Conservation (phyloP, 2,329 filamentous ascomycete genomes). For the Fusarium armeniacum region DNA sequence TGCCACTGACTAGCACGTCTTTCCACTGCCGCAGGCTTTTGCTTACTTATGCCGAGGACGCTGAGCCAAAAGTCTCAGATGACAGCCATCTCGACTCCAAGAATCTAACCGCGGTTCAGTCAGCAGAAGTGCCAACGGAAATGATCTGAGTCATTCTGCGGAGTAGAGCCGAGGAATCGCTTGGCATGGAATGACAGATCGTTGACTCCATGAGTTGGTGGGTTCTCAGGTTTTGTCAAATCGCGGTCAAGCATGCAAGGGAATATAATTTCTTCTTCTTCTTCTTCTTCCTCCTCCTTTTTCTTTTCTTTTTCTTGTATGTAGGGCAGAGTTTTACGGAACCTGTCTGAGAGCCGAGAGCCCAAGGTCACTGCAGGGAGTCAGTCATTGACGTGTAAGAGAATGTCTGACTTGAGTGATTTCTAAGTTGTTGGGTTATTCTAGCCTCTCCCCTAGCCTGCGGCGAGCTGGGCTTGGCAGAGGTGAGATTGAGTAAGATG, state of each 20-base stretch:
- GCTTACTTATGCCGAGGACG: slow-evolving; percentile 21
- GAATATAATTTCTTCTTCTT: not conserved
- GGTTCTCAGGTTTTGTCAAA: slow-evolving; percentile 15
- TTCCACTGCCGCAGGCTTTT: slow-evolving; percentile 8
- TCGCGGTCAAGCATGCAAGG: slow-evolving; percentile 37
- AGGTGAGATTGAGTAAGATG: not conserved
- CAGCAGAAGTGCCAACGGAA: not conserved
- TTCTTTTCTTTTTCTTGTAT: slow-evolving; percentile 19
- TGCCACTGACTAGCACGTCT: slow-evolving; percentile 1
- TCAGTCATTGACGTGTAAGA: slow-evolving; percentile 11
- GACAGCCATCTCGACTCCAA: slow-evolving; percentile 2
- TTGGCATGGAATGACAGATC: slow-evolving; percentile 27
- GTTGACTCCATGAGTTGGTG: slow-evolving; percentile 15
- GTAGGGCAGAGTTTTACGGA: slow-evolving; percentile 7
- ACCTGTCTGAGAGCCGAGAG: not conserved
- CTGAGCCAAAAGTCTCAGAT: slow-evolving; percentile 23
- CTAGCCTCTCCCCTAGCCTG: slow-evolving; percentile 18
- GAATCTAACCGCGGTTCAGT: not conserved
- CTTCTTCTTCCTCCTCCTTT: not conserved
- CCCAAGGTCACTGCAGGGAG: slow-evolving; percentile 18
- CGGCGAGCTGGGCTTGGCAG: slow-evolving; percentile 1
- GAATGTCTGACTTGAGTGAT: slow-evolving; percentile 18
- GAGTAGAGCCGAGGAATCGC: slow-evolving; percentile 20
- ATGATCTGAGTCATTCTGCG: slow-evolving; percentile 29
- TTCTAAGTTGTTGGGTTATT: slow-evolving; percentile 7